phyloP scores from a whole-genome alignment of 2,329 filamentous ascomycete genomes.

The Colletotrichum sp. region DNA sequence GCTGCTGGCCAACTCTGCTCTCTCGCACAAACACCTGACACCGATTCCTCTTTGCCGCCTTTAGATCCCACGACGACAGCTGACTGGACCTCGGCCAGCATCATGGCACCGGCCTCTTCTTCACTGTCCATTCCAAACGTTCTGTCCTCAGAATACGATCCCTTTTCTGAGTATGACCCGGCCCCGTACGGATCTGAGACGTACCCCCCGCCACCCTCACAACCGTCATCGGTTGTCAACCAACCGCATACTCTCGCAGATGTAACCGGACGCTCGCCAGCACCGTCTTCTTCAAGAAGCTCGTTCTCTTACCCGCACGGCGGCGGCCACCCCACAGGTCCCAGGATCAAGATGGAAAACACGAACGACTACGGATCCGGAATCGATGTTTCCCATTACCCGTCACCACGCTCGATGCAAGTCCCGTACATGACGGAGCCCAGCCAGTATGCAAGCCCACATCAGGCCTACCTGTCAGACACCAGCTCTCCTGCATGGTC shows the following conservation, averaged over 20 bases:
- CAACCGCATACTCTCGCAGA: conserved; percentile 18
- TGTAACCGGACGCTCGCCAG: background rate
- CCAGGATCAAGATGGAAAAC: conserved; percentile 45
- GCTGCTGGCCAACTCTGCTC: conserved; percentile 41
- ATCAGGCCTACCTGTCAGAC: conserved; percentile 11
- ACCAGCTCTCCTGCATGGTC: conserved; percentile 36
- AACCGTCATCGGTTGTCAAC: conserved; percentile 23
- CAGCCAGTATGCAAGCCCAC: background rate
- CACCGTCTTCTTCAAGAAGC: background rate
- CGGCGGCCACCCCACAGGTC: conserved; percentile 1
- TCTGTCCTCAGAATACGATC: conserved; percentile 55
- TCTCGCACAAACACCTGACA: conserved; percentile 39
- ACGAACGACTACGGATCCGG: conserved; percentile 37
- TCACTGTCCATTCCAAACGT: conserved; percentile 49
- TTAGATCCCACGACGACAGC: conserved; percentile 46
- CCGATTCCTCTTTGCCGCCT: conserved; percentile 39
- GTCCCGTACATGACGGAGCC: conserved; percentile 30
- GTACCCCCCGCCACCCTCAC: conserved; percentile 45
- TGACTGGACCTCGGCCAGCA: conserved; percentile 46
- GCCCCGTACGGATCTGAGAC: conserved; percentile 50
- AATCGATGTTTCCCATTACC: conserved; percentile 43
- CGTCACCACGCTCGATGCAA: conserved; percentile 43
- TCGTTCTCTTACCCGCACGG: background rate
- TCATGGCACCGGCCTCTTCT: conserved; percentile 44
- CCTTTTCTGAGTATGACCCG: conserved; percentile 53